A percentile compares a stretch with the other conserved stretches of the same genome.
These are phyloP conservation scores for Annulohypoxylon maeteangense DNA, from an alignment of 495 filamentous ascomycete species.

Conservation along the genomic window DNA sequence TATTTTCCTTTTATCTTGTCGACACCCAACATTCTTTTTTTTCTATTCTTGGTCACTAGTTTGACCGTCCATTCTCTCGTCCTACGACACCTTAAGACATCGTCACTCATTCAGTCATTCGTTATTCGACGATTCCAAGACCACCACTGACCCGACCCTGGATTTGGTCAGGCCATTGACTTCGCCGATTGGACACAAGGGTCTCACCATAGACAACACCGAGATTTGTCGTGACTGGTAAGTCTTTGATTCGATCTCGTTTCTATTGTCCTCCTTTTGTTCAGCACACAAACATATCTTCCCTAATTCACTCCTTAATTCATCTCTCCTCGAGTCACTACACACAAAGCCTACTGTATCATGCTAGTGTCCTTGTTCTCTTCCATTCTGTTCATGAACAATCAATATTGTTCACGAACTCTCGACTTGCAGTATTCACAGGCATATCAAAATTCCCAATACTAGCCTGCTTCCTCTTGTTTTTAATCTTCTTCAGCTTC, in stretches of 20 bases:
- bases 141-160: constrained; percentile 13
- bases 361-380: constrained; percentile 8
- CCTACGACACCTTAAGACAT: constrained; percentile 21
- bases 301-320: background rate
- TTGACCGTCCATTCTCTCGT: constrained; percentile 29
- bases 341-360: constrained; percentile 17
- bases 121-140: constrained; percentile 19
- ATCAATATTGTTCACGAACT: constrained; percentile 36
- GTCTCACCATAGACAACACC: constrained; percentile 17
- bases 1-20: constrained; percentile 9
- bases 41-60: constrained; percentile 24
- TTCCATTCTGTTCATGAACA: constrained; percentile 29
- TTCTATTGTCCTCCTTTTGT: constrained; percentile 27
- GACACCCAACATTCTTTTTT: constrained; percentile 16
- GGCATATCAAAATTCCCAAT: constrained; percentile 15
- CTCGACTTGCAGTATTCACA: constrained; percentile 11
- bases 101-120: constrained; percentile 41
- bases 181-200: constrained; percentile 16
- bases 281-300: constrained; percentile 22
- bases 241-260: constrained; percentile 28
- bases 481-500: background rate
- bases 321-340: constrained; percentile 4
- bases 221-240: constrained; percentile 31
- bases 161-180: constrained; percentile 6
- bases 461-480: background rate